Conservation (phyloP, 345 rosid genomes). For the Leavenworthia alabamica region DNA sequence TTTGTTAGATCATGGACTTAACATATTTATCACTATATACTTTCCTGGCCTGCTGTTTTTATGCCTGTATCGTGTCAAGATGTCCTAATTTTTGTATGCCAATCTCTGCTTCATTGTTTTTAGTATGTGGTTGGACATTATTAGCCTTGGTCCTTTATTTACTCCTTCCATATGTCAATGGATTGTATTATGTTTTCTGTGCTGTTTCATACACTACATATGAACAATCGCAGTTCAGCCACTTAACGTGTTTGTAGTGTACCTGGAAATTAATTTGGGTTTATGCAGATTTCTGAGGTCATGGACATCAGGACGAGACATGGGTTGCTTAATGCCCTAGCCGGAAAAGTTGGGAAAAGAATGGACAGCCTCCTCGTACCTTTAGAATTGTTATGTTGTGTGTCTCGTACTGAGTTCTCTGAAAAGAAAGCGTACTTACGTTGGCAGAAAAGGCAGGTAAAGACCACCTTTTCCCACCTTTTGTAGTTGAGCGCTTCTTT, state of each 20-base stretch:
- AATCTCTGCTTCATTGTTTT: neutral
- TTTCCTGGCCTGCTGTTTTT: neutral
- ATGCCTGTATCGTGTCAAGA: neutral
- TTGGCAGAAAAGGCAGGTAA: constrained; percentile 99
- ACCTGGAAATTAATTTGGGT: constrained; percentile 6
- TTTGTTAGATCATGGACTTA: neutral
- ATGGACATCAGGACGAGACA: constrained; percentile 96
- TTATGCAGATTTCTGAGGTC: constrained; percentile 74
- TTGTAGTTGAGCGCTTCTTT: constrained; percentile 6
- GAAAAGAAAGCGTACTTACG: constrained; percentile 90
- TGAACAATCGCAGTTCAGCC: neutral
- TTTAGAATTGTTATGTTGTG: constrained; percentile 77
- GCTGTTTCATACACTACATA: neutral
- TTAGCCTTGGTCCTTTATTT: neutral
- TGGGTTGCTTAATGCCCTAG: constrained; percentile 82
- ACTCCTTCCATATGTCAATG: neutral
- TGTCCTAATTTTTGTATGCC: constrained; percentile 1
- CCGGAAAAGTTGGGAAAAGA: constrained; percentile 89
- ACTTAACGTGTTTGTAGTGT: constrained; percentile 6
- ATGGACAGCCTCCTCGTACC: constrained; percentile 88
- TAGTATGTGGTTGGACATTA: constrained; percentile 9
- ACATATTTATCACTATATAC: neutral
- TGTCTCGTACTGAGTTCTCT: constrained; percentile 91
- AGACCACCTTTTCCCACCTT: constrained; percentile 20
- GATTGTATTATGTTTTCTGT: constrained; percentile 3